Evolutionary conservation across 495 filamentous ascomycete species (phyloP).

Genomic region (Daldinia loculata): DNA sequence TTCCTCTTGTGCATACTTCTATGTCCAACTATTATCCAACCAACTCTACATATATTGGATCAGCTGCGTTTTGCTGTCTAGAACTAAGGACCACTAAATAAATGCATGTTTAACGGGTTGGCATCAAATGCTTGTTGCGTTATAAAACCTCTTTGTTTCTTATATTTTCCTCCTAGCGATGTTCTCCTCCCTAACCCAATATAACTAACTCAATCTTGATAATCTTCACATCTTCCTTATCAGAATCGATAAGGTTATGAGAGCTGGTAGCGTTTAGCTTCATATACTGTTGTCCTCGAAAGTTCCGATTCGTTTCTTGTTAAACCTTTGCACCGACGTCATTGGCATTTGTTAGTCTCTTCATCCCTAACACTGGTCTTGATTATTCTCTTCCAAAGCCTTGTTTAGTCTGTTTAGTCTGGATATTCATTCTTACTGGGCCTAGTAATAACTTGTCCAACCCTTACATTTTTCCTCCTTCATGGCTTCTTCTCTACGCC

Average conservation of each 20-base stretch:
- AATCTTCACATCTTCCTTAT: neutral
- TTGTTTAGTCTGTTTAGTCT: neutral
- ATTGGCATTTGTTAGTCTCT: constrained; percentile 19
- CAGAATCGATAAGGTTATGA: neutral
- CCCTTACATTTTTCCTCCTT: neutral
- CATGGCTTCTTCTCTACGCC: constrained; percentile 59
- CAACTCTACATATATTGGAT: constrained; percentile 7
- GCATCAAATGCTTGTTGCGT: neutral
- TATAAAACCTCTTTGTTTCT: constrained; percentile 10
- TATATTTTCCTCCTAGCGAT: neutral
- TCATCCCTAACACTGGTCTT: neutral
- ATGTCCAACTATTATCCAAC: neutral
- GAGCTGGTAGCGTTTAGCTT: neutral
- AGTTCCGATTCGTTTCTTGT: constrained; percentile 16
- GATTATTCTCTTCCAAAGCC: neutral
- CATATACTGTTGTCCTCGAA: neutral
- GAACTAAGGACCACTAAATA: neutral
- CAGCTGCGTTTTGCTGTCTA: constrained; percentile 10
- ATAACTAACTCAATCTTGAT: neutral
- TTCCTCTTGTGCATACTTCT: neutral
- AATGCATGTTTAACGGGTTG: neutral
- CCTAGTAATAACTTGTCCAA: neutral
- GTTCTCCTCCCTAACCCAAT: neutral
- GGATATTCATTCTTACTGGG: neutral
- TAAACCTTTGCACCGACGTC: constrained; percentile 22